A percentile compares a stretch with the other conserved stretches of the same genome.
Evolutionary conservation across 2,329 filamentous ascomycete species (phyloP).

Genomic region (Monosporascus ibericus): DNA sequence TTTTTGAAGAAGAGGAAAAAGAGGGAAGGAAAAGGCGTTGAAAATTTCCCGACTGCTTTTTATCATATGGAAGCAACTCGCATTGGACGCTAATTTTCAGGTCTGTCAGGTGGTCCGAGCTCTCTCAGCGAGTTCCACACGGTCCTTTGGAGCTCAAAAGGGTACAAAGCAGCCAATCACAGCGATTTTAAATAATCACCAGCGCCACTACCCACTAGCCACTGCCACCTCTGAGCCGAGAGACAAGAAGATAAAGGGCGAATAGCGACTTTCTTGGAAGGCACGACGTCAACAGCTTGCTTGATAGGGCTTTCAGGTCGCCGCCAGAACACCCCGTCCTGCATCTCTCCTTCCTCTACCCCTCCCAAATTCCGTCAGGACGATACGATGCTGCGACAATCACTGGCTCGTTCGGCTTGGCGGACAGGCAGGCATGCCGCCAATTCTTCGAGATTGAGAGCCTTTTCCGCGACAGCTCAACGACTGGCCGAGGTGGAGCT

Average conservation of each 20-base stretch:
- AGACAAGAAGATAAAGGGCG: no score
- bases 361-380: slow-evolving; percentile 43
- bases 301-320: slow-evolving; percentile 16
- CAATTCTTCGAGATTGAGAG: slow-evolving; percentile 64
- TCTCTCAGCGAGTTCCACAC: not conserved
- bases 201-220: not conserved
- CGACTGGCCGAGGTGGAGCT: slow-evolving; percentile 91
- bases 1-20: slow-evolving; percentile 39
- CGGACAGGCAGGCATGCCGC: slow-evolving; percentile 54
- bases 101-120: not conserved
- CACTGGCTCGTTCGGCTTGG: slow-evolving; percentile 63
- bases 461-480: slow-evolving; percentile 74
- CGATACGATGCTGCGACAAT: slow-evolving; percentile 63
- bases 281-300: slow-evolving; percentile 20
- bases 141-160: not conserved
- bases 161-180: not conserved
- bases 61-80: not conserved
- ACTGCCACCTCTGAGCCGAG: no score
- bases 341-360: slow-evolving; percentile 23
- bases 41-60: not conserved
- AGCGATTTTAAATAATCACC: not conserved
- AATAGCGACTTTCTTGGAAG: slow-evolving; percentile 5
- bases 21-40: slow-evolving; percentile 21
- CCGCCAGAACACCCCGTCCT: slow-evolving; percentile 13
- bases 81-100: not conserved